phyloP scores from a whole-genome alignment of 768 basidiomycete genomes.

The Pseudohyphozyma bogoriensis region DNA sequence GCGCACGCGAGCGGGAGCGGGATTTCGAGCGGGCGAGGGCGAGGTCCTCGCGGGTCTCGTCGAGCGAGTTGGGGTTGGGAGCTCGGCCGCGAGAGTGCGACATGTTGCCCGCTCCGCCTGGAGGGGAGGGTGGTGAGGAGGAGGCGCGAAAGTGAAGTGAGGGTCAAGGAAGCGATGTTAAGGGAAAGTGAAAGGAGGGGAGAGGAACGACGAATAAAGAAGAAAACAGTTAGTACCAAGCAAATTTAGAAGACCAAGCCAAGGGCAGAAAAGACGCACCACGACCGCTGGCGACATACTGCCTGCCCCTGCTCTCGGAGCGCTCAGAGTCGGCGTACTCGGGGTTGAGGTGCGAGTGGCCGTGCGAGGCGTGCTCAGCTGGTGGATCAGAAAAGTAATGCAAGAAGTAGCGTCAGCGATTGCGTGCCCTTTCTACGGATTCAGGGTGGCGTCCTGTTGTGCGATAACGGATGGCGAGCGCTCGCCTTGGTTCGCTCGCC shows the following conservation, averaged over 20 bases:
- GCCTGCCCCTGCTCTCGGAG: conserved; percentile 7
- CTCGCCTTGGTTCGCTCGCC: no score
- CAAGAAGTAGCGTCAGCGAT: no score
- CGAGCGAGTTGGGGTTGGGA: not conserved
- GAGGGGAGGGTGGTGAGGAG: not conserved
- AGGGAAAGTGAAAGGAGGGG: not conserved
- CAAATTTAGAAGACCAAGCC: not conserved
- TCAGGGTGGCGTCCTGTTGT: no score
- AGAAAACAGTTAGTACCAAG: not conserved
- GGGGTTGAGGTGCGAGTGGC: conserved; percentile 23
- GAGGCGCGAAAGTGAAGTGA: not conserved
- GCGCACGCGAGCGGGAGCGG: conserved; percentile 19
- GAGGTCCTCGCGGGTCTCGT: conserved; percentile 5
- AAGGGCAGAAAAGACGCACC: conserved; percentile 2
- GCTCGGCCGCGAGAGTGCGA: conserved; percentile 25
- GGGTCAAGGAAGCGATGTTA: not conserved
- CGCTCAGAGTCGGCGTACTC: not conserved
- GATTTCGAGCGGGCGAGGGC: conserved; percentile 20
- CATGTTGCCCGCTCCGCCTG: conserved; percentile 29
- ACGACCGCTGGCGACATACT: conserved; percentile 13
- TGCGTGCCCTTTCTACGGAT: no score
- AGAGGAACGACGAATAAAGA: not conserved
- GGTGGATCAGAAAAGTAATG: no score
- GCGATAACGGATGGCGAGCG: no score
- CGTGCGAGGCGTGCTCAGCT: not conserved